A percentile compares a stretch with the other conserved stretches of the same genome.
Evolutionary conservation across 2,329 filamentous ascomycete species (phyloP).

Genomic region (Sporothrix luriei): DNA sequence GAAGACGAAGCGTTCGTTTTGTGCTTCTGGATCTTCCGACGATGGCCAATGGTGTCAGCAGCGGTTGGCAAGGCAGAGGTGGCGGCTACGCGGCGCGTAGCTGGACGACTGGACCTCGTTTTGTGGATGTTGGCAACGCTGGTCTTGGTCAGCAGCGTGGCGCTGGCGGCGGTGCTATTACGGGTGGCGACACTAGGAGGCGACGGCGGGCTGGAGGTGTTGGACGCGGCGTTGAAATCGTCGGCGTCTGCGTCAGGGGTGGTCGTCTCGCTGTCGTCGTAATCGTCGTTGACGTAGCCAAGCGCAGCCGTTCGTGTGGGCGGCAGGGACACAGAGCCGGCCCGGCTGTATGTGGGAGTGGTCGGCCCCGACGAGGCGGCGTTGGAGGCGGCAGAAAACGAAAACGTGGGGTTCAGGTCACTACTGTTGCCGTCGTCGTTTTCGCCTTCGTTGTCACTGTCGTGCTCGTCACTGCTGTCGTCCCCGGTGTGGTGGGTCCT

Average conservation of each 20-base stretch:
- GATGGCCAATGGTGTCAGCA: conserved; percentile 19
- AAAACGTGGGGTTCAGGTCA: conserved; percentile 53
- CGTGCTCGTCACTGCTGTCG: conserved; percentile 46
- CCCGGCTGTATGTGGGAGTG: conserved; percentile 48
- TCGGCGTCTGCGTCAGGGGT: conserved; percentile 26
- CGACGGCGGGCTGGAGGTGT: conserved; percentile 27
- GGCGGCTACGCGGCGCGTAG: conserved; percentile 6
- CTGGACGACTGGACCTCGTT: conserved; percentile 3
- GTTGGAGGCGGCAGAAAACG: conserved; percentile 52
- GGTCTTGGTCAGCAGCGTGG: background rate
- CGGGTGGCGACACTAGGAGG: background rate
- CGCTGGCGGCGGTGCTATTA: conserved; percentile 1
- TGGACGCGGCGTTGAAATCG: conserved; percentile 14
- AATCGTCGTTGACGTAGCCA: conserved; percentile 11
- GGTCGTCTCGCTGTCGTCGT: conserved; percentile 27
- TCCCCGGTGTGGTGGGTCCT: conserved; percentile 24
- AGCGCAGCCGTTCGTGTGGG: conserved; percentile 44
- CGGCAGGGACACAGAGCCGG: conserved; percentile 45
- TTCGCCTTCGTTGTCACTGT: conserved; percentile 13
- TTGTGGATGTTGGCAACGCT: background rate
- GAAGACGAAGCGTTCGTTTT: background rate
- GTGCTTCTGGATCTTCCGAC: conserved; percentile 17
- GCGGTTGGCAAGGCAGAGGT: background rate
- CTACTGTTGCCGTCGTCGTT: conserved; percentile 28
- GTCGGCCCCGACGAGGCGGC: conserved; percentile 43